These are phyloP conservation scores for Stromatinia cepivora DNA, from an alignment of 2,329 filamentous ascomycete species.

Conservation along the genomic window DNA sequence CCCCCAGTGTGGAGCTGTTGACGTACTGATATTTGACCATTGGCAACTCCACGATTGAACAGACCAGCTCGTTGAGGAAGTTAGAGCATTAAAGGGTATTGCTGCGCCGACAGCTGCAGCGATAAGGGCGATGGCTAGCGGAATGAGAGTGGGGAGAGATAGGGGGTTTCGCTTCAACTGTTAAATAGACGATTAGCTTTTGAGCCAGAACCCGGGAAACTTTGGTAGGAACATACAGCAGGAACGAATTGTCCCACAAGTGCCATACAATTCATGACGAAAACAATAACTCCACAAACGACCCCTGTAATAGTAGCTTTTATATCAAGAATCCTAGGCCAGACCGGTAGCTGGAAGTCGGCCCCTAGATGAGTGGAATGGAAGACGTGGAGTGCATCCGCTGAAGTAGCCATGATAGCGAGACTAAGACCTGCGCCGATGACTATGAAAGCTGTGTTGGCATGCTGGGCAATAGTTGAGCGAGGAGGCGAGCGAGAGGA, in stretches of 20 bases:
- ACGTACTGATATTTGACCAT: slow-evolving; percentile 57
- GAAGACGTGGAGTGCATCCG: slow-evolving; percentile 56
- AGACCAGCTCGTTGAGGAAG: slow-evolving; percentile 53
- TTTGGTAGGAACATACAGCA: slow-evolving; percentile 47
- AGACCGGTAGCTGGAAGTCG: slow-evolving; percentile 55
- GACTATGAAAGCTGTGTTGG: slow-evolving; percentile 50
- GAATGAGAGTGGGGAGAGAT: slow-evolving; percentile 40
- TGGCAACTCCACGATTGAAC: slow-evolving; percentile 64
- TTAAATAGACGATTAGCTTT: not conserved
- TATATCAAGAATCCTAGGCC: slow-evolving; percentile 58
- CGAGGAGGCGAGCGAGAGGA: slow-evolving; percentile 36
- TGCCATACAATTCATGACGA: slow-evolving; percentile 50
- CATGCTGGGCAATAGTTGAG: slow-evolving; percentile 40
- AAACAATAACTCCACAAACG: slow-evolving; percentile 52
- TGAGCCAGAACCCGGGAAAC: not conserved
- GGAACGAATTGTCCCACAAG: slow-evolving; percentile 52
- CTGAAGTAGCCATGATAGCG: slow-evolving; percentile 55
- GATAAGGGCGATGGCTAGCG: slow-evolving; percentile 47
- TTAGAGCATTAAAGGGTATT: slow-evolving; percentile 59
- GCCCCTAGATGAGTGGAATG: slow-evolving; percentile 51
- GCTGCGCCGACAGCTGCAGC: slow-evolving; percentile 54
- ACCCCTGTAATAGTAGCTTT: slow-evolving; percentile 58
- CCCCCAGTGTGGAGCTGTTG: slow-evolving; percentile 53
- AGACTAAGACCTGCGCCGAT: slow-evolving; percentile 54
- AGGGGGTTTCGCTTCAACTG: slow-evolving; percentile 31